phyloP scores from a whole-genome alignment of 179 eudicot genomes.

The Amaranthus tricolor region DNA sequence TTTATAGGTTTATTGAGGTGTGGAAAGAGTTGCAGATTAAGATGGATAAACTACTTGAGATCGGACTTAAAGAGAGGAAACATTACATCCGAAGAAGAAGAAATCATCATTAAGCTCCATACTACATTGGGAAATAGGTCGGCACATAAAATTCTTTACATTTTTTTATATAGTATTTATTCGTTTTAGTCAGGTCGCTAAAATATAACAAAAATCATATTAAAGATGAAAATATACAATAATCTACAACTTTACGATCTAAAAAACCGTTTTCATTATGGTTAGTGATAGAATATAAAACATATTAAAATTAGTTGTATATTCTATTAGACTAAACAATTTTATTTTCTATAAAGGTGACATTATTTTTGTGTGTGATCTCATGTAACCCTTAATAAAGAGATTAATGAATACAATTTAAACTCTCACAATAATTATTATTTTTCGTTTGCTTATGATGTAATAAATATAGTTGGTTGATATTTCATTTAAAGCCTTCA shows the following conservation, averaged over 20 bases:
- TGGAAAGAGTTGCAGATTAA: conserved; percentile 47
- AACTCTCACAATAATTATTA: background rate
- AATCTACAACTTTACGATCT: no score
- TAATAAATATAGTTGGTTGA: conserved; percentile 18
- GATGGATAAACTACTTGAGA: conserved; percentile 45
- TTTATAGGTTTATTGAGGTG: conserved; percentile 40
- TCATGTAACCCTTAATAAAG: background rate
- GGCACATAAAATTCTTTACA: background rate
- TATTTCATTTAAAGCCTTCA: conserved; percentile 6
- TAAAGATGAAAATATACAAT: no score
- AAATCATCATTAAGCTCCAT: conserved; percentile 38
- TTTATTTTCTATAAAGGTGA: no score
- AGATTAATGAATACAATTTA: background rate
- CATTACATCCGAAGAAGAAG: conserved; percentile 40
- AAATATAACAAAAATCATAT: no score
- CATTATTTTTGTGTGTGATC: no score
- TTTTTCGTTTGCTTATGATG: background rate
- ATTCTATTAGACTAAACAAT: no score
- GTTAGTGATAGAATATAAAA: no score
- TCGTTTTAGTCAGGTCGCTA: background rate
- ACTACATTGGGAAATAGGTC: conserved; percentile 42
- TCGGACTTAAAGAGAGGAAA: conserved; percentile 41
- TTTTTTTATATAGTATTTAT: background rate
- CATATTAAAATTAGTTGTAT: no score
- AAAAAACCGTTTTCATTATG: no score